phyloP scores from a whole-genome alignment of 495 filamentous ascomycete species.

The Hypoxylon perforatum region DNA sequence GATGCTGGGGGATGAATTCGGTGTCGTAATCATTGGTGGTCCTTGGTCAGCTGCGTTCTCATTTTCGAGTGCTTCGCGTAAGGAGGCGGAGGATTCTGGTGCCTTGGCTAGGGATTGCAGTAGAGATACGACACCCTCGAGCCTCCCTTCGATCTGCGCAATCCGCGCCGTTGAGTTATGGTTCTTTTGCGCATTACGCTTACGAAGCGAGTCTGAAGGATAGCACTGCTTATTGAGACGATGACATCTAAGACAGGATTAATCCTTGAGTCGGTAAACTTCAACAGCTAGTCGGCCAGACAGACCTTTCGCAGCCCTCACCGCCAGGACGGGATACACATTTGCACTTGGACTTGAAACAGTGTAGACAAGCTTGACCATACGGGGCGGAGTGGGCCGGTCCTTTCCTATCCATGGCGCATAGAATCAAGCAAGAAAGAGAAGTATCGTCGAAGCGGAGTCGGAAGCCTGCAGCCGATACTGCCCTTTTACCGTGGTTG shows the following conservation, averaged over 20 bases:
- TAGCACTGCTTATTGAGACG: slow-evolving; percentile 60
- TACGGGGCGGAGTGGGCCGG: too few species aligned
- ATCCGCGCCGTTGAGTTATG: slow-evolving; percentile 42
- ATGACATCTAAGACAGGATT: slow-evolving; percentile 51
- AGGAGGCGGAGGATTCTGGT: slow-evolving; percentile 6
- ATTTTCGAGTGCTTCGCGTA: slow-evolving; percentile 4
- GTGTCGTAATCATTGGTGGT: neutral
- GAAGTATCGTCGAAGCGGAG: too few species aligned
- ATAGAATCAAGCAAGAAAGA: too few species aligned
- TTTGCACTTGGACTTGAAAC: too few species aligned
- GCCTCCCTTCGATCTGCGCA: slow-evolving; percentile 61
- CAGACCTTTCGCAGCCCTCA: too few species aligned
- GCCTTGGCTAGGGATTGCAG: slow-evolving; percentile 44
- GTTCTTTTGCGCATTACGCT: slow-evolving; percentile 46
- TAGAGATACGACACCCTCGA: slow-evolving; percentile 61
- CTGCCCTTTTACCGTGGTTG: too few species aligned
- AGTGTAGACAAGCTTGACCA: too few species aligned
- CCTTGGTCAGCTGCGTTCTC: slow-evolving; percentile 2
- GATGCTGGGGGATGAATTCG: slow-evolving; percentile 1
- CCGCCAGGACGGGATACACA: too few species aligned
- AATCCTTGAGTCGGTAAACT: too few species aligned
- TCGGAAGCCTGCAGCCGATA: too few species aligned
- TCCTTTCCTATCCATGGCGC: too few species aligned
- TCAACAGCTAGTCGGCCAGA: too few species aligned
- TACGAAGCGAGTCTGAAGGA: slow-evolving; percentile 51